Evolutionary conservation across 1,284 basidiomycete species (phyloP), one percentile per base, ranked within the genome.

Genomic region (Puccinia triticina): DNA sequence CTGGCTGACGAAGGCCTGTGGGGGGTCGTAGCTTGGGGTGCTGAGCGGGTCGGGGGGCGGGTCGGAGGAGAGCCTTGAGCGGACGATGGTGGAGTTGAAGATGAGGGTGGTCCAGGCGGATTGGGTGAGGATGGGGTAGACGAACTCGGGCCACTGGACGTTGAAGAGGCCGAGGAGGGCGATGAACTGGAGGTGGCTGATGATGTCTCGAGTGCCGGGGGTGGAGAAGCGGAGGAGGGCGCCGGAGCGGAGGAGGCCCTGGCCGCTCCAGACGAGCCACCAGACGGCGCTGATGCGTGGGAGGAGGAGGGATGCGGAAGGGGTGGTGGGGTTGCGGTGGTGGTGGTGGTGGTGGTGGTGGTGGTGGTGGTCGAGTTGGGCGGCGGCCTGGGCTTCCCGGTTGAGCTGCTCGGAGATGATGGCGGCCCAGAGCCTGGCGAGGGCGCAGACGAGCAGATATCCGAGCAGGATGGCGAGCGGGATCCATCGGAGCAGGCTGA

Each of bases 121-220:
- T 75, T 75, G 71, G 29, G 59, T 66, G 21, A 82, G 57, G 43
- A 82, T 75, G n/a, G 79, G 79, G 23, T 82, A 82, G 29, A 75
- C 16, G 72, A 82, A 82, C 46, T 82, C 72, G 57, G 79, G 79
- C 79, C 79, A 82, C 64, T 82, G 71, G 34, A 82, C 55, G 23
- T 72, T 43, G 53, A 82, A 66, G 18, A 82, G 50, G 57, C 57
- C 79, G 26, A 82, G 34, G 40, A 59, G 48, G 43, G 79, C 5
- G 26, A 75, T 64, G 72, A 82, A 82, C 34, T 82, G 79, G 74
- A 72, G 34, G 43, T 82, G 79, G 29, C 46, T 57, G 72, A 82
- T 34, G 10, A 82, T 4, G 46, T 82, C 79, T 11, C 59, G 16
- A 55, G 50, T 34, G 23, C 46, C 34, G 34, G 79, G 79, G 2